Base-by-base conservation (phyloP, 345 rosid genomes). In the Litchi chinensis region DNA sequence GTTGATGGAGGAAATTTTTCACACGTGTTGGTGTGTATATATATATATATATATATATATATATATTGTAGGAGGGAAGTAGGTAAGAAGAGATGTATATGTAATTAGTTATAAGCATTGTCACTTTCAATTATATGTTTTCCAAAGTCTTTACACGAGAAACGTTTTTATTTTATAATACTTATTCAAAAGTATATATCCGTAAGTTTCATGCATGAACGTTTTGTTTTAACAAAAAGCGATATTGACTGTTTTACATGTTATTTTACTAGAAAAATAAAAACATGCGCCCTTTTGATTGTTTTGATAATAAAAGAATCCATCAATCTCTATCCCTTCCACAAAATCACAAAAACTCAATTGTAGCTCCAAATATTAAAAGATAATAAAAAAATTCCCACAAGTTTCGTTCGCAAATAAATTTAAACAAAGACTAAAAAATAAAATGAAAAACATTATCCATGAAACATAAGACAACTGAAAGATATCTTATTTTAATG, bases 401-500 rank as follows among this genome's bases (percentile, higher is more conserved):
- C 65, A 60, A 60, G 65, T 60, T 60, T n/a, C 65, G 21, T 60
- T n/a, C 12, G 28, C 0, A 6, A 22, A 60, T 60, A 60, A n/a
- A n/a, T n/a, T 6, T 15, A 60, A 13, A 54, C 7, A 15, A 16
- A 16, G 5, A 10, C 37, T 32, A 13, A 5, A 50, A 13, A 50
- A 18, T 12, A 50, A 50, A 50, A 50, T 13, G 28, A 50, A 19
- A 37, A 19, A 21, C 54, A 59, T 59, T 73, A 60, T 74, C 41
- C 32, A 60, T 4, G 56, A 6, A 22, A 13, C 11, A 75, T 46
- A 37, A 75, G 63, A 75, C 78, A 75, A 65, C 2, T 48, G 3
- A 3, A 28, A 48, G 78, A 75, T 50, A 50, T 50, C 48, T 28
- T 75, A 48, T 65, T 75, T 48, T 26, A 48, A 65, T 32, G 32